These are phyloP conservation scores for Sindora glabra DNA, from an alignment of 306 rosid species.

Conservation along the genomic window DNA sequence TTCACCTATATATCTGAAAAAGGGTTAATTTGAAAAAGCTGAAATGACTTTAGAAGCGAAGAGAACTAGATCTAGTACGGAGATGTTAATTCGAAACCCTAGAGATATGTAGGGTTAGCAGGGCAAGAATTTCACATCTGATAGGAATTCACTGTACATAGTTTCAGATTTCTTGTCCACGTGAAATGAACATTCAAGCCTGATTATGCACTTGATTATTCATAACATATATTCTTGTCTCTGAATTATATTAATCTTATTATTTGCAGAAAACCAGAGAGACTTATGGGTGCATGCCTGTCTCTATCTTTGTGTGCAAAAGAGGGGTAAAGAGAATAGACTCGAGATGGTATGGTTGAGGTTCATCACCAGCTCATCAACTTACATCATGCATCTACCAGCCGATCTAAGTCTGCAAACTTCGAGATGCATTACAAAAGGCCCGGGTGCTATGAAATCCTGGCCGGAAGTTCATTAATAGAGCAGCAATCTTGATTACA, in stretches of 20 bases:
- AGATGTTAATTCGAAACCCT: slow-evolving; percentile 16
- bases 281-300: no score
- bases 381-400: no score
- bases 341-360: no score
- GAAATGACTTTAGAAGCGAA: slow-evolving; percentile 21
- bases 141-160: slow-evolving; percentile 27
- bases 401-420: no score
- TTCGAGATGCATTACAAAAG: no score
- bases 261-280: slow-evolving; percentile 20
- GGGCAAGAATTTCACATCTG: slow-evolving; percentile 31
- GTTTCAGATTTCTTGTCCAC: slow-evolving; percentile 35
- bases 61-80: no score
- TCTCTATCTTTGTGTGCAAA: no score
- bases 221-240: background rate
- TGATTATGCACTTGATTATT: background rate
- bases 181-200: slow-evolving; percentile 33
- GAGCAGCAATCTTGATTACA: no score
- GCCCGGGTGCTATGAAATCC: no score
- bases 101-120: background rate
- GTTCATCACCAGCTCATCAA: no score
- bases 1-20: slow-evolving; percentile 14
- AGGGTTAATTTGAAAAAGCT: slow-evolving; percentile 3
- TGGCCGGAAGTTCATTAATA: no score
- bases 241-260: slow-evolving; percentile 1
- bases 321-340: no score